Evolutionary conservation across 2,329 filamentous ascomycete genomes (phyloP).

Genomic region (Immersiporthe knoxdaviesiana): DNA sequence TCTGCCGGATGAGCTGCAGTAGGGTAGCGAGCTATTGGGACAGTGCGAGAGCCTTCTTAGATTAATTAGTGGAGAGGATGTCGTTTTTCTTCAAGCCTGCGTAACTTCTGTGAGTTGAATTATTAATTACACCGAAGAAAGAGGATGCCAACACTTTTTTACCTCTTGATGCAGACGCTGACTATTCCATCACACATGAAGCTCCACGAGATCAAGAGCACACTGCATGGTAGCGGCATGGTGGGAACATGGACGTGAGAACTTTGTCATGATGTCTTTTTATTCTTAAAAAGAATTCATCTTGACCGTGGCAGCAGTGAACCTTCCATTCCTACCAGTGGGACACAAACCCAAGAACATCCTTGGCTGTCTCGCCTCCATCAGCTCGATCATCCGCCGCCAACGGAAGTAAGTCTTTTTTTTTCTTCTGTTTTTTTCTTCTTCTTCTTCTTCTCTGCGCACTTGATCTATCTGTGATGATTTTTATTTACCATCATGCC

Average conservation of each 20-base stretch:
- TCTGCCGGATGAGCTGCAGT: not conserved
- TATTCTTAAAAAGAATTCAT: not conserved
- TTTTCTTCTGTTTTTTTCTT: not conserved
- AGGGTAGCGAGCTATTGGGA: not conserved
- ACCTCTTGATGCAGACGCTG: not conserved
- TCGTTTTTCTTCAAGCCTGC: slow-evolving; percentile 4
- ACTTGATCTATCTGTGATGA: not conserved
- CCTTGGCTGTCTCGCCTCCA: slow-evolving; percentile 1
- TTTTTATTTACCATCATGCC: not conserved
- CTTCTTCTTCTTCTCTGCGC: too few species aligned
- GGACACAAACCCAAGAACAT: not conserved
- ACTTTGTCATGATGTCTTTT: not conserved
- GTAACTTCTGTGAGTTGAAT: not conserved
- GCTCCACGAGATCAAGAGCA: slow-evolving; percentile 1
- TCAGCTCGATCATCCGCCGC: slow-evolving; percentile 4
- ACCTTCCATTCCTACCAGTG: not conserved
- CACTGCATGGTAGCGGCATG: not conserved
- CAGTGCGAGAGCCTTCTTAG: not conserved
- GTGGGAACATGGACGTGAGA: not conserved
- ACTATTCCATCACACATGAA: not conserved
- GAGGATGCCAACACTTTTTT: too few species aligned
- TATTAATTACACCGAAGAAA: too few species aligned
- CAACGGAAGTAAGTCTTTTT: slow-evolving; percentile 1
- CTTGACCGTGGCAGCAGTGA: not conserved
- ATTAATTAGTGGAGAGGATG: slow-evolving; percentile 5